These are phyloP conservation scores for Nidularia sp. DNA, from an alignment of 768 basidiomycete genomes.

Conservation along the genomic window DNA sequence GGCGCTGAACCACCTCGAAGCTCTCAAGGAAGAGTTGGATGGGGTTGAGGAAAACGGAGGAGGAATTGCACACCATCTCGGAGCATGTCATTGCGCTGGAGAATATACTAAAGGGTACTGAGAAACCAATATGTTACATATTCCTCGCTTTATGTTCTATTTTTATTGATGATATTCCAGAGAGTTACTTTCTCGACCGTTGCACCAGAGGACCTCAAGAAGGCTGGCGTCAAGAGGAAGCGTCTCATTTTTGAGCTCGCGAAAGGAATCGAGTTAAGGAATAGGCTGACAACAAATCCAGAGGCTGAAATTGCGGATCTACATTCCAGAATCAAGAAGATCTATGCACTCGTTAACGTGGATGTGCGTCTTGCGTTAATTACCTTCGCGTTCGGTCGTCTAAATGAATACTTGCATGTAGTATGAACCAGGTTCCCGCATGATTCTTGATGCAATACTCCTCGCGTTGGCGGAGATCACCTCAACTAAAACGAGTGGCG, in stretches of 20 bases:
- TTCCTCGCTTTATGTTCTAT: slow-evolving; percentile 7
- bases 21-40: slow-evolving; percentile 13
- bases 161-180: slow-evolving; percentile 13
- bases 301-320: slow-evolving; percentile 16
- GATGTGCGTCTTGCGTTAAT: slow-evolving; percentile 16
- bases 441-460: slow-evolving; percentile 26
- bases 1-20: slow-evolving; percentile 15
- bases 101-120: slow-evolving; percentile 18
- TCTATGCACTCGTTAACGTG: slow-evolving; percentile 24
- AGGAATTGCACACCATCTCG: slow-evolving; percentile 11
- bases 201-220: slow-evolving; percentile 17
- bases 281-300: slow-evolving; percentile 6
- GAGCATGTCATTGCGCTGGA: slow-evolving; percentile 17
- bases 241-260: slow-evolving; percentile 13
- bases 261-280: slow-evolving; percentile 12
- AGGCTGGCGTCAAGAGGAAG: slow-evolving; percentile 18
- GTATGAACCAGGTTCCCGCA: slow-evolving; percentile 19
- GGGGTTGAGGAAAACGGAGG: slow-evolving; percentile 19
- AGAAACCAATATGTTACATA: slow-evolving; percentile 17
- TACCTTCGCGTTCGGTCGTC: slow-evolving; percentile 7
- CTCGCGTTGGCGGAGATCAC: slow-evolving; percentile 18
- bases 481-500: slow-evolving; percentile 10
- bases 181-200: slow-evolving; percentile 20
- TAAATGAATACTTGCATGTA: slow-evolving; percentile 13
- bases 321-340: slow-evolving; percentile 18